Base-by-base conservation (phyloP, 169 alveolate genomes). In the Eimeria sp. region DNA sequence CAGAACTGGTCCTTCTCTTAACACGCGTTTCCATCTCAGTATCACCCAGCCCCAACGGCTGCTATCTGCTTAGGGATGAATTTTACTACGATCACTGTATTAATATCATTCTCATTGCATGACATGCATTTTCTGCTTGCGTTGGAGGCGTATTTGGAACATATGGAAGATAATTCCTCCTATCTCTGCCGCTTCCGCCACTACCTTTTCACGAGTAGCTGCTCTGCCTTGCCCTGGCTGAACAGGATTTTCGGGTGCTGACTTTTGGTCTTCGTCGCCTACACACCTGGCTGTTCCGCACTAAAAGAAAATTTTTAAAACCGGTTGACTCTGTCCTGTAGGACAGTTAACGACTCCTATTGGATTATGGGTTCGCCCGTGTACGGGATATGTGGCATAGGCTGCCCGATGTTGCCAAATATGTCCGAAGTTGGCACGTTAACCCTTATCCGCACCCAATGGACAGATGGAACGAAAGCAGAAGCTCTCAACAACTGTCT, bases 1-100 rank as follows among this genome's bases (percentile, higher is more conserved):
- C 82, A 72, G 54, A 34, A 72, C 82, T 72, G 54, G 51, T 34
- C 82, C 82, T 70, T 30, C 78, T 27, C 47, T 40, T 27, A 34
- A 16, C 54, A n/a, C 16, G 54, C 10, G 51, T 72, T 72, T 72
- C 43, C 82, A 72, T 72, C 47, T 67, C 54, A 72, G 82, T 72
- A 25, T 72, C n/a, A 72, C 40, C 49, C 82, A 72, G 82, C 82
- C 82, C 82, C 82, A 72, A 40, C 82, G 3, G n/a, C 54, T 40
- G 54, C 40, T 34, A 34, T 27, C 54, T 72, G 54, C 82, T 72
- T 51, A 51, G 30, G 82, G 10, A 16, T 9, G 54, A 5, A 34
- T 72, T 40, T 40, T 11, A 5, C 13, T 72, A 5, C 82, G 82
- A 11, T 27, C 13, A 72, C 51, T 34, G 82, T 40, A 40, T 30